Evolutionary conservation across 2,329 filamentous ascomycete genomes (phyloP), one percentile per base, ranked within the genome.

Genomic region (Penicillium nordicum): DNA sequence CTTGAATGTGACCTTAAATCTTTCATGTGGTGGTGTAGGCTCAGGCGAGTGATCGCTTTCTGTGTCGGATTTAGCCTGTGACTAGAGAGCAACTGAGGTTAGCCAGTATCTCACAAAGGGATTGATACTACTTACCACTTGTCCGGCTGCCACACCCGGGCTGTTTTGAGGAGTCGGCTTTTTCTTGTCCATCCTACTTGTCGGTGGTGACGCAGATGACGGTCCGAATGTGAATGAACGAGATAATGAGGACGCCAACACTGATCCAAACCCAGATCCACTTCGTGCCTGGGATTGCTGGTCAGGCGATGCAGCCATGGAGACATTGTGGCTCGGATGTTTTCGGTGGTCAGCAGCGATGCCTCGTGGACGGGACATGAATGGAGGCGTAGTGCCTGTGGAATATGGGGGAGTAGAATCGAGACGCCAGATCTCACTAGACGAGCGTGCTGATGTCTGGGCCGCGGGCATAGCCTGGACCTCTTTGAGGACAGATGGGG

Each of bases 331-430:
- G 42, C 65, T 78, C 11, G 76, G 74, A 23, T 75, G 71, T 30
- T 76, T 79, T 46, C 71, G 70, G 11, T 80, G 70, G 12, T 80
- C 72, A 8, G 68, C 67, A 23, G 72, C 68, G 14, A 76, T 73
- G 18, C 74, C 74, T 45, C 69, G 69, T 23, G 71, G 66, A 50
- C 78, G 76, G 27, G 77, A 75, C 37, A 74, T 63, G 25, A 72
- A 69, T 5, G 82, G 82, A 44, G 81, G 81, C 3, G 81, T 83
- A 23, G 76, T 78, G 16, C 79, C 79, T 1, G 78, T 80, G 3
- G 81, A 83, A 62, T 79, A 78, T 1, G 81, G 77, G 3, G 80
- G 80, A 3, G 78, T 75, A 3, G 79, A 77, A 47, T 79, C 79
- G 44, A 75, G 74, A 25, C 77, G 76, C 77, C 78, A 81, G 4